phyloP scores from a whole-genome alignment of 1,139 yeast species.

The Lodderomyces elongisporus region DNA sequence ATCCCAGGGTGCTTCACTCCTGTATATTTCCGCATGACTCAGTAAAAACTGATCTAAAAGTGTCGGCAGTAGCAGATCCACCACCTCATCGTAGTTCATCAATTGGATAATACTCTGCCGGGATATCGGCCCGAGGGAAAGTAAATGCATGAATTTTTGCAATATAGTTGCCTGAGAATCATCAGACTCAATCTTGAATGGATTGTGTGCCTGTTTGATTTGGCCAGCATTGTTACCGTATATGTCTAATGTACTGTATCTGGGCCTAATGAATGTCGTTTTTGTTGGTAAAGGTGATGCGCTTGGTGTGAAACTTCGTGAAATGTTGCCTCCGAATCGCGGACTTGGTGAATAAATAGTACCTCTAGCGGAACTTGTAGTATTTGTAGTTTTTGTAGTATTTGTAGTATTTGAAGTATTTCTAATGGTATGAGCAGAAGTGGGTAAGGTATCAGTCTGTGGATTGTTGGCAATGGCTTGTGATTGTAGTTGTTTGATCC shows the following conservation, averaged over 20 bases:
- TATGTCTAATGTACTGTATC: not conserved
- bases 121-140: slow-evolving; percentile 40
- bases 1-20: too few relatives aligned
- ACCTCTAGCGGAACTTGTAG: not conserved
- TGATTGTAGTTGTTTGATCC: slow-evolving; percentile 25
- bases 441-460: too few relatives aligned
- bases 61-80: too few relatives aligned
- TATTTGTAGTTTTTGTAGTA: slow-evolving; percentile 3
- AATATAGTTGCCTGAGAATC: slow-evolving; percentile 20
- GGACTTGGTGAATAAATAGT: not conserved
- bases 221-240: not conserved
- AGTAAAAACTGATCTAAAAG: too few relatives aligned
- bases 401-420: slow-evolving; percentile 3
- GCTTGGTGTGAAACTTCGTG: too few relatives aligned
- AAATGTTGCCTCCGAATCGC: too few relatives aligned
- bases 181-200: slow-evolving; percentile 17
- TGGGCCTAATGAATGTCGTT: not conserved
- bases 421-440: too few relatives aligned
- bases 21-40: too few relatives aligned
- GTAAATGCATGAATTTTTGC: slow-evolving; percentile 27
- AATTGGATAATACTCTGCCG: slow-evolving; percentile 5
- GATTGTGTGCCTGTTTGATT: not conserved
- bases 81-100: slow-evolving; percentile 12
- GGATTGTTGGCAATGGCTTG: too few relatives aligned
- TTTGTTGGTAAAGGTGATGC: slow-evolving; percentile 6